Evolutionary conservation across 2,329 filamentous ascomycete genomes (phyloP).

Genomic region (Cytospora schulzeri): DNA sequence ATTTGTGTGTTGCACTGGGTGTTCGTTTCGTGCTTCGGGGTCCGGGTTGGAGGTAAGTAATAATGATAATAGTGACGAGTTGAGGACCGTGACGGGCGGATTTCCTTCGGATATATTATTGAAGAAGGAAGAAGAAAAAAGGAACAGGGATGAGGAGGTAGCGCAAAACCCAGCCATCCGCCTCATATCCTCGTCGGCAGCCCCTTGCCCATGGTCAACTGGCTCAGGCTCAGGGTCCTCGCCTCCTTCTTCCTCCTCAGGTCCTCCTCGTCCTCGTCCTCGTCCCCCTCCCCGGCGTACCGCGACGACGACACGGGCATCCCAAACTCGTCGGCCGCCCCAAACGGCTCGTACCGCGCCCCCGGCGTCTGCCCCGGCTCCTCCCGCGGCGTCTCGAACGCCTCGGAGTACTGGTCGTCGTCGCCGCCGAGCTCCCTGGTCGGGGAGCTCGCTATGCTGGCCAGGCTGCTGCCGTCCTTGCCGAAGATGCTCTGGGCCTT

Average conservation of each 20-base stretch:
- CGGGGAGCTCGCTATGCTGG: constrained; percentile 29
- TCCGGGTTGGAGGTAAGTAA: too few relatives aligned
- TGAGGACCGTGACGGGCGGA: neutral
- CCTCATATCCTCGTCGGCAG: constrained; percentile 32
- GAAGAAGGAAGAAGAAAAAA: too few relatives aligned
- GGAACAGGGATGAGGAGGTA: neutral
- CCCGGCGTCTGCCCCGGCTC: constrained; percentile 39
- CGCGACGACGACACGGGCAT: constrained; percentile 33
- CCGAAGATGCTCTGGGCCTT: constrained; percentile 36
- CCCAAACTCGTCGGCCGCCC: constrained; percentile 40
- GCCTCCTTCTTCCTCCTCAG: constrained; percentile 55
- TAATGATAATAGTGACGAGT: too few relatives aligned
- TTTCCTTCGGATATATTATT: neutral
- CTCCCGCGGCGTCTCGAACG: constrained; percentile 56
- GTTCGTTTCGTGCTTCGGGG: constrained; percentile 17
- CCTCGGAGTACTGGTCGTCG: constrained; percentile 44
- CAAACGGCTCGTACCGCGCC: constrained; percentile 44
- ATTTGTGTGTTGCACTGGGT: constrained; percentile 5
- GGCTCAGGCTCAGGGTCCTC: constrained; percentile 65
- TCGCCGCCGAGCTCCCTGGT: constrained; percentile 35
- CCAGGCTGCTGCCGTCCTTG: constrained; percentile 40
- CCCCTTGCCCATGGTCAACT: constrained; percentile 54
- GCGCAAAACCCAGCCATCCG: constrained; percentile 3
- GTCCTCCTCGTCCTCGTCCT: constrained; percentile 31
- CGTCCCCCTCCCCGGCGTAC: constrained; percentile 36